Base-by-base conservation (phyloP, 805 yeast species). In the Candida chilensis region DNA sequence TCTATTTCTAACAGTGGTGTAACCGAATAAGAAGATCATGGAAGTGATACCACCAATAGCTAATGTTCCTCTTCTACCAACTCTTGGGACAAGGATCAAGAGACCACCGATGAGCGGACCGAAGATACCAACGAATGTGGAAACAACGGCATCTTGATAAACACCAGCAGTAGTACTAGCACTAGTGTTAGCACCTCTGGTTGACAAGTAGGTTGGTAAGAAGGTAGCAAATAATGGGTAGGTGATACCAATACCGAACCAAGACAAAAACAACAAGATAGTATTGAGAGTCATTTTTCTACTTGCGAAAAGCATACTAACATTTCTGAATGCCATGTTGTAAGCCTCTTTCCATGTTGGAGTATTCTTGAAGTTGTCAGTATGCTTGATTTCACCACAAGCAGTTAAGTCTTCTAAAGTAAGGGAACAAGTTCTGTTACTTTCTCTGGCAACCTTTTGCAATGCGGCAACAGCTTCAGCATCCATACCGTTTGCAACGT, bases 41-140 rank as follows among this genome's bases (percentile, higher is more conserved):
- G 77, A 60, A 20, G 71, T 44, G 3, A 75, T 16, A 5, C 75
- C 64, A 16, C 81, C 75, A 20, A 60, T 49, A 1, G 54, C 52
- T 62, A 76, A 58, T 1, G 78, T 63, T 5, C 81, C 81, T 41
- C 73, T 64, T 47, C 81, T 59, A 5, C 81, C 55, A 63, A 73
- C 5, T n/a, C n/a, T n/a, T n/a, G n/a, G n/a, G n/a, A n/a, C 52
- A 64, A 39, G 59, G 48, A 33, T 52, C 40, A 12, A 59, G n/a
- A n/a, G n/a, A n/a, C n/a, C n/a, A n/a, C n/a, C 58, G 5, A 56
- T 28, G 5, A 57, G 25, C 3, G 53, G 60, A 4, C 60, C 61
- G 3, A 59, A 58, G 13, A 57, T 38, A 3, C 61, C 61, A 19
- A 54, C 34, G 4, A 45, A 54, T 1, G 59, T 43, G 6, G 52